Conservation (phyloP, 768 basidiomycete species). For the Amanita exitialis region DNA sequence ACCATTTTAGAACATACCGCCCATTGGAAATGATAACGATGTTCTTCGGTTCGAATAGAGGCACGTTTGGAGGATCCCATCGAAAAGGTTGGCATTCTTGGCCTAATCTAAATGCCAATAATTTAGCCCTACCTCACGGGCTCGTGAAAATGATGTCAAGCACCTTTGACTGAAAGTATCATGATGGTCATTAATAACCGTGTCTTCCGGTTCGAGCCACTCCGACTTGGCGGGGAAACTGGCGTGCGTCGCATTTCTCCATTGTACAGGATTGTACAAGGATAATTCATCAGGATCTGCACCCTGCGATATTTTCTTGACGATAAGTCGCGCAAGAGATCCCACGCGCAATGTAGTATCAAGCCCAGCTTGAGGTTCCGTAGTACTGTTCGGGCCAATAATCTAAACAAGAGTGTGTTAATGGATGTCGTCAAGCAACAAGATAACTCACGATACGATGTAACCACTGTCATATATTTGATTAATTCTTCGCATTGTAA, state of each 20-base stretch:
- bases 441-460: conserved; percentile 28
- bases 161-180: conserved; percentile 45
- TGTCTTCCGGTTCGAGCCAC: conserved; percentile 36
- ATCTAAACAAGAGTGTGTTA: conserved; percentile 21
- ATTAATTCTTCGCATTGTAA: conserved; percentile 1
- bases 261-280: conserved; percentile 39
- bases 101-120: conserved; percentile 23
- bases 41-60: conserved; percentile 38
- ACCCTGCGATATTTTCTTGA: conserved; percentile 29
- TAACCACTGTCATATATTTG: conserved; percentile 24
- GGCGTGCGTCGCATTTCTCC: conserved; percentile 35
- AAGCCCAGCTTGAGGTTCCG: conserved; percentile 44
- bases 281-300: conserved; percentile 34
- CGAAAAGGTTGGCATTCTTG: conserved; percentile 34
- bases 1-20: conserved; percentile 18
- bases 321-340: conserved; percentile 40
- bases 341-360: conserved; percentile 39
- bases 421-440: not conserved
- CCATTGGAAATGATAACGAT: conserved; percentile 51
- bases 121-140: not conserved
- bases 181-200: conserved; percentile 33
- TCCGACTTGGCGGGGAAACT: conserved; percentile 29
- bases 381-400: conserved; percentile 38
- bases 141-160: not conserved
- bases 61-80: conserved; percentile 27